Conservation (phyloP, 1,139 yeast species). For the Arxiozyma heterogenica region DNA sequence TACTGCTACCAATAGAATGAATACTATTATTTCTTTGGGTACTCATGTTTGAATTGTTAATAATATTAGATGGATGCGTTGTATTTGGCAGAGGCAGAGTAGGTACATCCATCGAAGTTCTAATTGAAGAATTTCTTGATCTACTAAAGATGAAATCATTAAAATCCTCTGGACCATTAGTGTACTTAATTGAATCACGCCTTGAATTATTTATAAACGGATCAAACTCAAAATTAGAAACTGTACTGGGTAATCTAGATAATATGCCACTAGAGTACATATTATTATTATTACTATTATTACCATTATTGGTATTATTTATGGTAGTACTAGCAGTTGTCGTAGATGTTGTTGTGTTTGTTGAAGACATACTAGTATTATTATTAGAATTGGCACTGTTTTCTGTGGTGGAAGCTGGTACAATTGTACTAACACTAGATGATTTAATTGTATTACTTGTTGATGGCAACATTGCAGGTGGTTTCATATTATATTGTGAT, state of each 20-base stretch:
- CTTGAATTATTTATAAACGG: constrained; percentile 9
- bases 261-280: background rate
- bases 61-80: background rate
- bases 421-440: background rate
- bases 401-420: background rate
- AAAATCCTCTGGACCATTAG: constrained; percentile 9
- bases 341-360: background rate
- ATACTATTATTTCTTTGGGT: background rate
- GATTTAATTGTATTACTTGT: background rate
- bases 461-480: constrained; percentile 6
- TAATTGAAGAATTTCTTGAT: constrained; percentile 15
- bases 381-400: background rate
- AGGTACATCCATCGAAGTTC: constrained; percentile 8
- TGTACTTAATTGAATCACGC: constrained; percentile 11
- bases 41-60: background rate
- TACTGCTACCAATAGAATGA: background rate
- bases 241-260: constrained; percentile 3
- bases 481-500: constrained; percentile 7
- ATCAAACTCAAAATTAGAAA: constrained; percentile 6
- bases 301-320: background rate
- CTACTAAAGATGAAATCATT: constrained; percentile 10
- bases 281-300: background rate
- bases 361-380: background rate
- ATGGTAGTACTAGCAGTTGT: background rate
- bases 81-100: background rate